Evolutionary conservation across 306 rosid genomes (phyloP).

Genomic region (Sphenostylis stenocarpa): DNA sequence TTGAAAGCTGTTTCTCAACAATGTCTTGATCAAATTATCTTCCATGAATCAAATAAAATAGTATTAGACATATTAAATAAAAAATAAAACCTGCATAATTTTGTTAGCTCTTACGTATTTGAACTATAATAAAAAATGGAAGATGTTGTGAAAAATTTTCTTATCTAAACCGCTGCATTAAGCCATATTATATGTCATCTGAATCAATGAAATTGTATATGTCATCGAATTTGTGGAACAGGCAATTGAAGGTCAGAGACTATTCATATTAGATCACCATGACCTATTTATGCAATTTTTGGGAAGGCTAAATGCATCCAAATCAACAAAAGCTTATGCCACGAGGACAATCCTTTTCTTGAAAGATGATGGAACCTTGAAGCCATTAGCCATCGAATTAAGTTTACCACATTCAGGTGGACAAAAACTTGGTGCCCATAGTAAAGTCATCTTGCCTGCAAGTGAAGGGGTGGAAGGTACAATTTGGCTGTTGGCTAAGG

Average conservation of each 20-base stretch:
- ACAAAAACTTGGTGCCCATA: constrained; percentile 45
- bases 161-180: neutral
- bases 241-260: constrained; percentile 45
- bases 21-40: too few relatives aligned
- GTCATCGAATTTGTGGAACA: constrained; percentile 6
- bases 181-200: neutral
- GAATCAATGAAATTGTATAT: neutral
- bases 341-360: constrained; percentile 69
- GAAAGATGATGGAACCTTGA: constrained; percentile 58
- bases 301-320: constrained; percentile 47
- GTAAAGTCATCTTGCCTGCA: constrained; percentile 54
- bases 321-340: constrained; percentile 56
- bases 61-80: too few relatives aligned
- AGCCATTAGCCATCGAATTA: constrained; percentile 70
- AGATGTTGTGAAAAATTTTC: neutral
- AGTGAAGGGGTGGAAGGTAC: constrained; percentile 43
- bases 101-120: neutral
- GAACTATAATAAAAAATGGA: too few relatives aligned
- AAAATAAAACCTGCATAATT: neutral
- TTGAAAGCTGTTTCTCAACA: too few relatives aligned
- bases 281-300: constrained; percentile 62
- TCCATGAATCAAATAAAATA: too few relatives aligned
- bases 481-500: constrained; percentile 70
- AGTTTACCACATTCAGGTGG: constrained; percentile 62
- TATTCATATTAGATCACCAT: constrained; percentile 70